These are phyloP conservation scores for Penicillium cosmopolitanum DNA, from an alignment of 495 filamentous ascomycete genomes.

Conservation along the genomic window DNA sequence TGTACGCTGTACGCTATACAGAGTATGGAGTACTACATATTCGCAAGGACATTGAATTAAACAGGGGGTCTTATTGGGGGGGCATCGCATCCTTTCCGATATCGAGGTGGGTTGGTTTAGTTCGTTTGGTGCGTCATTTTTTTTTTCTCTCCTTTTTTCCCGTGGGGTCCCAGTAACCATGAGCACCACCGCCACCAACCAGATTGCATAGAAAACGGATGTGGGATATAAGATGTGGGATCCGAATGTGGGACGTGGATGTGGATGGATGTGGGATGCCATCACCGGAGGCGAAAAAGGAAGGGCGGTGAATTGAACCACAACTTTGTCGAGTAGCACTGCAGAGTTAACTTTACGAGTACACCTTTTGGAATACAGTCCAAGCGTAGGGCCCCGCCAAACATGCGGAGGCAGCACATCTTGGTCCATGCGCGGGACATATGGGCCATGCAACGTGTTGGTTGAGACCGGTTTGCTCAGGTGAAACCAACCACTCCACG, in stretches of 20 bases:
- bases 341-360: constrained; percentile 17
- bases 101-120: not conserved
- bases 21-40: not conserved
- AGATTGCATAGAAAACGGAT: not conserved
- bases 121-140: constrained; percentile 2
- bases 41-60: not conserved
- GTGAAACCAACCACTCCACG: constrained; percentile 1
- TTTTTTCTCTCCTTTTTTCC: not conserved
- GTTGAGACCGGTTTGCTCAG: constrained; percentile 4
- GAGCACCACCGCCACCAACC: not conserved
- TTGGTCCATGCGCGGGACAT: constrained; percentile 12
- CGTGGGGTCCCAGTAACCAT: not conserved
- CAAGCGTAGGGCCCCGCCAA: constrained; percentile 21
- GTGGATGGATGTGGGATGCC: constrained; percentile 2
- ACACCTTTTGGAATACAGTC: constrained; percentile 4
- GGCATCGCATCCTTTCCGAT: not conserved
- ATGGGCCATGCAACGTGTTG: not conserved
- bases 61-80: not conserved
- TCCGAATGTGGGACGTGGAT: not conserved
- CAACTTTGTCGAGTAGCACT: constrained; percentile 12
- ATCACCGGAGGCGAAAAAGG: constrained; percentile 7
- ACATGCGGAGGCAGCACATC: constrained; percentile 14
- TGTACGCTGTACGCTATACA: not conserved
- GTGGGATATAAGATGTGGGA: constrained; percentile 4
- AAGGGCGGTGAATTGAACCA: constrained; percentile 17